Percentiles rank a stretch among this genome's conserved stretches.
phyloP scores from a whole-genome alignment of 257 asterid species.

The Gardenia jasminoides region DNA sequence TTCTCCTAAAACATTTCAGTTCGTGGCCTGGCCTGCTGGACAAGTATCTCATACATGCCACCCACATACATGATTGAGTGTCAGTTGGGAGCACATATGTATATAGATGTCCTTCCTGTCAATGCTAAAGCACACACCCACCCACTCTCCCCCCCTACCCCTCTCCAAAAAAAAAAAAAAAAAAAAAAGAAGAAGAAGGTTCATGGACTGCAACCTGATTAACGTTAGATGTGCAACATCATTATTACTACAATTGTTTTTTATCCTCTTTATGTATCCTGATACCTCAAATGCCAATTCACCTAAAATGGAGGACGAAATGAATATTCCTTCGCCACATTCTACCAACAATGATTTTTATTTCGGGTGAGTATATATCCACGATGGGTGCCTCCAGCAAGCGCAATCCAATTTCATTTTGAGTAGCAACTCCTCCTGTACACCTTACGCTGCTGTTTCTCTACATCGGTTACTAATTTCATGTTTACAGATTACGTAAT shows the following conservation, averaged over 20 bases:
- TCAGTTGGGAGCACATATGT: no score
- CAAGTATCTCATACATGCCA: not conserved
- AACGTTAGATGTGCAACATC: not conserved
- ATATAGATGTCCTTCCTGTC: not conserved
- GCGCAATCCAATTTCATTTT: not conserved
- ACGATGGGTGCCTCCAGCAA: conserved; percentile 12
- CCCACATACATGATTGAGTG: no score
- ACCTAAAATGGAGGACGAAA: not conserved
- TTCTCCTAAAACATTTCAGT: conserved; percentile 9
- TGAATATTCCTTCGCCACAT: not conserved
- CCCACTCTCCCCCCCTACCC: no score
- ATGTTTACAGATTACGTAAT: conserved; percentile 12
- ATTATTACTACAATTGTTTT: not conserved
- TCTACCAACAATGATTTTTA: not conserved
- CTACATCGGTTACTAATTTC: not conserved
- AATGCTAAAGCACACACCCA: not conserved
- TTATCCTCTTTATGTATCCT: conserved; percentile 6
- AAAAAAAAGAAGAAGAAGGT: no score
- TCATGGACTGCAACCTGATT: conserved; percentile 9
- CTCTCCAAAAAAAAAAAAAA: no score
- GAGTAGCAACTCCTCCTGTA: not conserved
- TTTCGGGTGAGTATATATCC: no score
- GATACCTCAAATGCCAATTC: not conserved
- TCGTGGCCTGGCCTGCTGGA: conserved; percentile 12
- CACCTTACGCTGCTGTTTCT: not conserved